These are phyloP conservation scores for Arachis monticola DNA, from an alignment of 331 rosid species.

Conservation along the genomic window DNA sequence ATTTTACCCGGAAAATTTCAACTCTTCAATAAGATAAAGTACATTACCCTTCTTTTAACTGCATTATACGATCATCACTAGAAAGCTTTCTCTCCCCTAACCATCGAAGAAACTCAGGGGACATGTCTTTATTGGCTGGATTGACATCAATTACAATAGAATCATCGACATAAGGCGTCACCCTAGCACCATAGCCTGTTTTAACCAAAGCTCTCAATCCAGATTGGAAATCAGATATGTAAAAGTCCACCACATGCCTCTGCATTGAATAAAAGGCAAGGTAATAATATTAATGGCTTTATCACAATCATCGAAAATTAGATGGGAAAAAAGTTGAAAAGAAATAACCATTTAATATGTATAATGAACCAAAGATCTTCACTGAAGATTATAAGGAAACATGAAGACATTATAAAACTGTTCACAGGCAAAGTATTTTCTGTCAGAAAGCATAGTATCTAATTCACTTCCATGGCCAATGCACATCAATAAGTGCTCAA, in stretches of 20 bases:
- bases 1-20: background rate
- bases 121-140: slow-evolving; percentile 82
- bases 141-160: slow-evolving; percentile 77
- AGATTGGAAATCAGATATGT: slow-evolving; percentile 98
- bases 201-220: slow-evolving; percentile 98
- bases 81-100: slow-evolving; percentile 86
- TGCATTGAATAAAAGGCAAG: slow-evolving; percentile 51
- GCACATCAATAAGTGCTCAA: slow-evolving; percentile 16
- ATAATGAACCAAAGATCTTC: background rate
- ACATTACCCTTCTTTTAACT: slow-evolving; percentile 89
- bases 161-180: slow-evolving; percentile 94
- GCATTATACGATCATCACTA: slow-evolving; percentile 95
- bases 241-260: slow-evolving; percentile 95
- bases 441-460: slow-evolving; percentile 30
- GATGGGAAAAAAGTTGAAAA: background rate
- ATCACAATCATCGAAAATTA: slow-evolving; percentile 5
- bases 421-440: slow-evolving; percentile 11
- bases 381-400: background rate
- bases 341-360: background rate
- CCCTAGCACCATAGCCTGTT: slow-evolving; percentile 95
- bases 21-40: slow-evolving; percentile 31
- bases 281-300: slow-evolving; percentile 26
- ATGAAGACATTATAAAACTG: background rate
- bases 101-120: slow-evolving; percentile 93
- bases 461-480: slow-evolving; percentile 23